Percentiles rank a stretch among this genome's conserved stretches.
phyloP scores from a whole-genome alignment of 805 yeast species.

The Kluyveromyces starmeri region DNA sequence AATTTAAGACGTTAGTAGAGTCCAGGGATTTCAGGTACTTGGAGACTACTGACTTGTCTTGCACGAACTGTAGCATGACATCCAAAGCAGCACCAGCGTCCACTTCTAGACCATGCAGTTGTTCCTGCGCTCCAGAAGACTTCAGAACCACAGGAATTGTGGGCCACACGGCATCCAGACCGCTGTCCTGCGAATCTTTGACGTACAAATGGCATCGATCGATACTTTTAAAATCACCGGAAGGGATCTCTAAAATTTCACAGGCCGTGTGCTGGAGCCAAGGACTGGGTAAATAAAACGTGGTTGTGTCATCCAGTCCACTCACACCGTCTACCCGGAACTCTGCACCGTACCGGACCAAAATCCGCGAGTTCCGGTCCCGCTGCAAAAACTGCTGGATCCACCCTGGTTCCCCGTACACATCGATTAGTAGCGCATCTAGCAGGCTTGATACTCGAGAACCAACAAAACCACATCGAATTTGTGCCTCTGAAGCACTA shows the following conservation, averaged over 20 bases:
- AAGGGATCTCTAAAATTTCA: conserved; percentile 22
- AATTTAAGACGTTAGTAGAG: conserved; percentile 16
- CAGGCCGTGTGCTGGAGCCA: conserved; percentile 13
- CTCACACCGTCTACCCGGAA: conserved; percentile 2
- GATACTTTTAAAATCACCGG: not conserved
- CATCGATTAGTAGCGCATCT: conserved; percentile 26
- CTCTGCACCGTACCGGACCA: conserved; percentile 17
- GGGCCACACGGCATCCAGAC: conserved; percentile 5
- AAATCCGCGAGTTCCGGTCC: conserved; percentile 6
- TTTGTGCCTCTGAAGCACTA: not conserved
- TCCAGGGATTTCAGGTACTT: conserved; percentile 19
- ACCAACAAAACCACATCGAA: conserved; percentile 3
- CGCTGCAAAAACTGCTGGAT: conserved; percentile 12
- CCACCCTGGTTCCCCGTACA: conserved; percentile 29
- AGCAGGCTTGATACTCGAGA: conserved; percentile 14
- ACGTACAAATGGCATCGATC: conserved; percentile 29
- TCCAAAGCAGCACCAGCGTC: conserved; percentile 18
- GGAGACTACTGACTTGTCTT: conserved; percentile 24
- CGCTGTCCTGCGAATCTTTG: conserved; percentile 7
- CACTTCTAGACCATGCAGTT: conserved; percentile 16
- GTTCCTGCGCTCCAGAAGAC: conserved; percentile 3
- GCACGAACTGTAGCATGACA: conserved; percentile 16
- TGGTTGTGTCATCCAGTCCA: conserved; percentile 13
- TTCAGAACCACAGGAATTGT: conserved; percentile 1
- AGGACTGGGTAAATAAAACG: conserved; percentile 25